phyloP scores from a whole-genome alignment of 352 stramenopile genomes.

The Phytophthora parvispora region DNA sequence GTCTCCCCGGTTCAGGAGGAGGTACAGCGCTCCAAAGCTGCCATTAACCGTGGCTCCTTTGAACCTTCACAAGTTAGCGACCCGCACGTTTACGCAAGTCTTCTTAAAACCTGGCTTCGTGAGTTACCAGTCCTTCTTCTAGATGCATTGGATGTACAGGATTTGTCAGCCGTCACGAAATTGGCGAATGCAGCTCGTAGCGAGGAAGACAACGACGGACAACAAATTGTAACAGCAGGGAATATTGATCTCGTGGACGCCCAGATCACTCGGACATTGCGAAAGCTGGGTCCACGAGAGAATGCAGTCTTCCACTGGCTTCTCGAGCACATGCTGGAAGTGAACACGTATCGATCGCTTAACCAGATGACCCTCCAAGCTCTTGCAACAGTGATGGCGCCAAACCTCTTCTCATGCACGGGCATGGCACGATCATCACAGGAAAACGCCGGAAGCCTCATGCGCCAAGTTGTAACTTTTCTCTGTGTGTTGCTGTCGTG shows the following conservation, averaged over 20 bases:
- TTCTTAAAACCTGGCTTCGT: constrained; percentile 75
- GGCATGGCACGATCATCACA: constrained; percentile 15
- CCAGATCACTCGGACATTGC: constrained; percentile 26
- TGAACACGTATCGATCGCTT: constrained; percentile 33
- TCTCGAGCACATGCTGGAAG: constrained; percentile 74
- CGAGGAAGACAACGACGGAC: constrained; percentile 16
- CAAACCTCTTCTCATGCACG: constrained; percentile 57
- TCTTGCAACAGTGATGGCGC: constrained; percentile 65
- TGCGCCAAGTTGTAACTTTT: constrained; percentile 44
- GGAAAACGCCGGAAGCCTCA: constrained; percentile 27
- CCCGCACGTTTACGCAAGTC: constrained; percentile 64
- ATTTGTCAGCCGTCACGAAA: constrained; percentile 30
- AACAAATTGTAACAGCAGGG: constrained; percentile 17
- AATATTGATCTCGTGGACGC: constrained; percentile 23
- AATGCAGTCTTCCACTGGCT: constrained; percentile 66
- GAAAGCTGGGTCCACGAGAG: constrained; percentile 39
- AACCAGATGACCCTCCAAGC: constrained; percentile 70
- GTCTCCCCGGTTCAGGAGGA: constrained; percentile 58
- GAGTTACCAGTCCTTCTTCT: constrained; percentile 62
- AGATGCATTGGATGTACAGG: constrained; percentile 20
- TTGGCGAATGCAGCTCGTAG: not conserved
- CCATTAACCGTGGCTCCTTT: constrained; percentile 62
- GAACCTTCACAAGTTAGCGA: constrained; percentile 43
- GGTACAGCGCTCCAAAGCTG: constrained; percentile 46
- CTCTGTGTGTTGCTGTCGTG: constrained; percentile 54